Evolutionary conservation across 2,329 filamentous ascomycete species (phyloP).

Genomic region (Hortaea werneckii): DNA sequence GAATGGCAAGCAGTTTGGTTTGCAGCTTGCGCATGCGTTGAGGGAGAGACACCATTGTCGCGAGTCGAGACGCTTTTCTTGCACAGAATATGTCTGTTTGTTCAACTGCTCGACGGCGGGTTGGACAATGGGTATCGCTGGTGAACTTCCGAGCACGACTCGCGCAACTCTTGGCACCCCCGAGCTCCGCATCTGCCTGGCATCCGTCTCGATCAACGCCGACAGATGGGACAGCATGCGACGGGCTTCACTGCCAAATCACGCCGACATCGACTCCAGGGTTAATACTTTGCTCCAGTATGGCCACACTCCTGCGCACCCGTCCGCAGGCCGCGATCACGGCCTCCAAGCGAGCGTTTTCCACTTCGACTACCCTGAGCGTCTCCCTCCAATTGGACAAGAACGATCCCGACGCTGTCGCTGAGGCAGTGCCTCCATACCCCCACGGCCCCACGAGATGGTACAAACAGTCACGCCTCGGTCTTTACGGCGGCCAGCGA

Average conservation of each 20-base stretch:
- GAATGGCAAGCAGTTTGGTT: conserved; percentile 62
- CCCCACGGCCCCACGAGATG: conserved; percentile 59
- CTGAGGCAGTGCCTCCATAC: conserved; percentile 42
- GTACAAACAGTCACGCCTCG: conserved; percentile 69
- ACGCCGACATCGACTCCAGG: too few species aligned
- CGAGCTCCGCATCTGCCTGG: too few species aligned
- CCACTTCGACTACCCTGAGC: conserved; percentile 16
- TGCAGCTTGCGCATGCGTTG: conserved; percentile 66
- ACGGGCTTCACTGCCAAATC: too few species aligned
- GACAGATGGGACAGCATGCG: too few species aligned
- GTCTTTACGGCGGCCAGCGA: conserved; percentile 46
- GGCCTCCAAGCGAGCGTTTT: conserved; percentile 20
- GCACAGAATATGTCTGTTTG: too few species aligned
- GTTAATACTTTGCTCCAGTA: too few species aligned
- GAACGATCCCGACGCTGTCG: conserved; percentile 21
- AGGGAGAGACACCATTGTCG: conserved; percentile 46
- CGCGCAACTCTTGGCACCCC: neutral
- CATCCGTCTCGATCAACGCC: too few species aligned
- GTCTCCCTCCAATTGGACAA: conserved; percentile 21
- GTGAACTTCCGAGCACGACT: neutral
- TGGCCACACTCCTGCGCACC: conserved; percentile 19
- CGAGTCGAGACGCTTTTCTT: too few species aligned
- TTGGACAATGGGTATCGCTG: too few species aligned
- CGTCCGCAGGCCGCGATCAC: conserved; percentile 2
- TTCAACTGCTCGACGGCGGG: too few species aligned